These are phyloP conservation scores for Diaporthe citriasiana DNA, from an alignment of 2,329 filamentous ascomycete species.

Conservation along the genomic window DNA sequence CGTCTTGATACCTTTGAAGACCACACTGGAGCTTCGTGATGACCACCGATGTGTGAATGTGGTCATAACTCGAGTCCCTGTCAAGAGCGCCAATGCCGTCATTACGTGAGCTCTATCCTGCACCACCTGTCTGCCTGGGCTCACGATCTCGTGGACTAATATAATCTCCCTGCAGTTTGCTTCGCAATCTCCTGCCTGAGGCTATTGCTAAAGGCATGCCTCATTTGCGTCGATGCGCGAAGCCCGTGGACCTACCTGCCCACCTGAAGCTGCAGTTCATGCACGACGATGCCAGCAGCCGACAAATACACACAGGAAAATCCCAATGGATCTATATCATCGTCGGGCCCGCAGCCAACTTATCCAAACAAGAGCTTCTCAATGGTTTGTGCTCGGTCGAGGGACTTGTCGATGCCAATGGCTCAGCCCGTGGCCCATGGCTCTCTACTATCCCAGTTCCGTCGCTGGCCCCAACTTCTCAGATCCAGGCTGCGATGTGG, in stretches of 20 bases:
- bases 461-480: slow-evolving; percentile 79
- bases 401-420: slow-evolving; percentile 58
- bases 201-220: slow-evolving; percentile 75
- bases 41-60: slow-evolving; percentile 72
- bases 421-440: slow-evolving; percentile 58
- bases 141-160: slow-evolving; percentile 49
- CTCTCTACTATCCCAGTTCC: slow-evolving; percentile 78
- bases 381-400: slow-evolving; percentile 63
- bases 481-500: slow-evolving; percentile 82
- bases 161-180: slow-evolving; percentile 57
- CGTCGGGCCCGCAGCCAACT: slow-evolving; percentile 63
- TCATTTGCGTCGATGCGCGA: slow-evolving; percentile 83
- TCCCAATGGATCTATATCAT: slow-evolving; percentile 73
- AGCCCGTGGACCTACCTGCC: slow-evolving; percentile 75
- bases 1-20: slow-evolving; percentile 74
- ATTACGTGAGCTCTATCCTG: slow-evolving; percentile 71
- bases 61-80: slow-evolving; percentile 80
- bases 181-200: slow-evolving; percentile 70
- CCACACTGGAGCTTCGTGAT: slow-evolving; percentile 73
- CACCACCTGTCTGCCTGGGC: neutral
- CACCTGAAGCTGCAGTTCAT: slow-evolving; percentile 74
- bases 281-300: slow-evolving; percentile 68
- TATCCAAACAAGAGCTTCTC: slow-evolving; percentile 68
- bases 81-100: slow-evolving; percentile 78
- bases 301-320: slow-evolving; percentile 71